Evolutionary conservation across 805 yeast species (phyloP), one percentile per base, ranked within the genome.

Genomic region (Alloascoidea hylecoeti): DNA sequence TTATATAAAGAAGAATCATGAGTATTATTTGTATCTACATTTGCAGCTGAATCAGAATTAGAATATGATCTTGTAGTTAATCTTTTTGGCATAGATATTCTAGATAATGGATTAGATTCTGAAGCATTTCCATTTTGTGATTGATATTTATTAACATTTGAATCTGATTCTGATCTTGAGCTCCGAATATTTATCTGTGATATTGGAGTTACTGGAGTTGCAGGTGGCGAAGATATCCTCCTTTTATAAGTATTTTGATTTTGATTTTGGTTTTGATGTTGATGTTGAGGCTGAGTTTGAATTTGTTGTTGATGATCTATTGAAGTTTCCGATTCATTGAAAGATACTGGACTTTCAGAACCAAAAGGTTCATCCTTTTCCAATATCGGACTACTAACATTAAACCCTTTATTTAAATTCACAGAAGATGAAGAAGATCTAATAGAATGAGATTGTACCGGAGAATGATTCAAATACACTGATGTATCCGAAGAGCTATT

Each of bases 181-280:
- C 30, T 23, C n/a, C 30, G 30, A n/a, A 23, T 23, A n/a, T 23
- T 23, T 23, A 23, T 23, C 30, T 23, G 30, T 9, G 30, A 23
- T 23, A 23, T 23, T 23, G 30, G 30, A 23, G 30, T 9, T 9
- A n/a, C 13, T 23, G 30, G 13, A 23, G 30, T 23, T 23, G 30
- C 30, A 23, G 30, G 13, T n/a, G n/a, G n/a, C 9, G 30, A 9
- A 23, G 30, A 9, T 9, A n/a, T n/a, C 9, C 30, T 23, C n/a
- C 13, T n/a, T n/a, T 9, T 23, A 23, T n/a, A 9, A n/a, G 9
- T n/a, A n/a, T 23, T 23, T 23, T n/a, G 9, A 23, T 23, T 9
- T 23, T 9, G n/a, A 9, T 23, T 23, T n/a, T 23, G 30, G 30
- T 23, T 23, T n/a, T 23, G 9, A 9, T n/a, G 30, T n/a, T 23